Base-by-base conservation (phyloP, 2,329 filamentous ascomycete species). In the Neopestalotiopsis rosae region DNA sequence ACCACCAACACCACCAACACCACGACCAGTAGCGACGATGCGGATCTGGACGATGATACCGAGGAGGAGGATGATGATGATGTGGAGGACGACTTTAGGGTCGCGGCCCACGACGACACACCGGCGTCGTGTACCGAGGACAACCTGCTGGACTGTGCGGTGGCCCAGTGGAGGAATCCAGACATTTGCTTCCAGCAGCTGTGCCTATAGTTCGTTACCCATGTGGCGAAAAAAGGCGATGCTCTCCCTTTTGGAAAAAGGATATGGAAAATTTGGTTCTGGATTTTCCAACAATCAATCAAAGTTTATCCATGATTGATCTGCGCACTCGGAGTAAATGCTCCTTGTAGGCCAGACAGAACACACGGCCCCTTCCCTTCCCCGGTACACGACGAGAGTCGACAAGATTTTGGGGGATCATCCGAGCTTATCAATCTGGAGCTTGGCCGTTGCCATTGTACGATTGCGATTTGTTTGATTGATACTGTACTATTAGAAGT, bases 181-280 rank as follows among this genome's bases (percentile, higher is more conserved):
- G 49, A 66, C 34, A 32, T 66, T 10, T 66, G 64, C 64, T 66
- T 66, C 28, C 45, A 66, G 12, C 28, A 61, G 34, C 34, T 61
- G 13, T 61, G 59, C 34, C 34, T 61, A 14, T 61, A 61, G 14
- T 12, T 14, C 14, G 14, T 28, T 28, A 28, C 24, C 24, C 24
- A 28, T 9, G 59, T 38, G 10, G 34, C 34, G 24, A 38, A 38
- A 38, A 38, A 34, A 17, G 30, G 17, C n/a, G 24, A 28, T 28
- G 24, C 24, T 28, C 24, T n/a, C 24, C 24, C 3, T 28, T 28
- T 28, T 28, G 24, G 24, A 28, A 28, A 28, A 28, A 28, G 24
- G 24, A 28, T 28, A 28, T 28, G 24, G 24, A 28, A 28, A 28
- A 28, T 28, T 24, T 4, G 24, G 24, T 28, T 28, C 24, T 28